Evolutionary conservation across 805 yeast species (phyloP), one percentile per base, ranked within the genome.

Genomic region (Saccharomycopsis guyanensis): DNA sequence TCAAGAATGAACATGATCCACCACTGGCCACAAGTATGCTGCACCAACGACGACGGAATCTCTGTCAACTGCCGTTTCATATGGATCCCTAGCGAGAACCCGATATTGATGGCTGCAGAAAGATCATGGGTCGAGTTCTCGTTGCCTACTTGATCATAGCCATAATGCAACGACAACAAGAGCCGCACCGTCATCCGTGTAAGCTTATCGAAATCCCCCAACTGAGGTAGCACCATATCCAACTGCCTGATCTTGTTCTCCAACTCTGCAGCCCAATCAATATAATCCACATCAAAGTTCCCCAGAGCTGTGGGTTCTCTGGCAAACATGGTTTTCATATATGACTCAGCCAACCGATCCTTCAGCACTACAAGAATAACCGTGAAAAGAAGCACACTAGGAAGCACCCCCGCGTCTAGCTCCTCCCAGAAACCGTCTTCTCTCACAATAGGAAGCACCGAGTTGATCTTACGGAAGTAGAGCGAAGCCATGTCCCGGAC

Each of bases 11-110:
- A 33, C 18, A 33, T 33, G 20, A 15, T 15, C 37, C 37, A 33
- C 37, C 37, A 33, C 37, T 15, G 20, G 20, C 37, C 37, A 15
- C 37, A 33, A 33, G 37, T 33, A 15, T 33, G 37, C 18, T 33
- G 8, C 7, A 33, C 37, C 18, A 33, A 15, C 10, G 7, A 5
- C 20, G 18, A 12, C 10, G 37, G 37, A 12, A 33, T 18, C 19
- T 33, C 37, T 18, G 6, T 15, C 10, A 33, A 15, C 20, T 33
- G 37, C 20, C 37, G 18, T 18, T 33, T 33, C 20, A 15, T 15
- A 15, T 33, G 37, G 20, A 33, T 33, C 20, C 37, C 37, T 6
- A 33, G 18, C 37, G 20, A 18, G 20, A 33, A 33, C 20, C 20
- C 37, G 20, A 33, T 33, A 15, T 33, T 33, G 10, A 33, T 33